Evolutionary conservation across 192 early-diverging fungal species (phyloP).

Genomic region (Coemansia sp.): DNA sequence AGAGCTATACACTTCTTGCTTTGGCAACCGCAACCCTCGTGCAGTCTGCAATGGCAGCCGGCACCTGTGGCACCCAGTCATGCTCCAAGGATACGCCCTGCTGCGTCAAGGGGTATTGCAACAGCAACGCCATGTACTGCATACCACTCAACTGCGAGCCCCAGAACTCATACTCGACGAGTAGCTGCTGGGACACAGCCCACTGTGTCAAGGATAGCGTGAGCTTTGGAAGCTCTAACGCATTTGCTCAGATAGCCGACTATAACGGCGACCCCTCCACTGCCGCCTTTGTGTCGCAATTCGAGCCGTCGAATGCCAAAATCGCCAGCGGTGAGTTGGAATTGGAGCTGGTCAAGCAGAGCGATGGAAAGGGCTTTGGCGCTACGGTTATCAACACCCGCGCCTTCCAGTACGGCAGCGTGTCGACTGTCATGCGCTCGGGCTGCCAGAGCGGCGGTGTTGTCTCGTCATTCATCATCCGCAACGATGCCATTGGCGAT

Average conservation of each 20-base stretch:
- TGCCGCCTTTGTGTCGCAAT: conserved; percentile 56
- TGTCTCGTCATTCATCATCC: conserved; percentile 62
- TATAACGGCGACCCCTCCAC: conserved; percentile 58
- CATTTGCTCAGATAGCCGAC: conserved; percentile 38
- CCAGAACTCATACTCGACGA: conserved; percentile 36
- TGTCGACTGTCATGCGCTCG: conserved; percentile 57
- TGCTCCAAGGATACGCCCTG: conserved; percentile 45
- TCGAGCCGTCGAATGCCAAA: conserved; percentile 54
- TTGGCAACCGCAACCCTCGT: conserved; percentile 39
- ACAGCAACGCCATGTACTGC: conserved; percentile 43
- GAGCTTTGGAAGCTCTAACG: conserved; percentile 29
- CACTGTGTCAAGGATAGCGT: conserved; percentile 45
- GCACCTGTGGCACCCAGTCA: conserved; percentile 30
- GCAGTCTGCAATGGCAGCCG: conserved; percentile 41
- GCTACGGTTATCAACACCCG: conserved; percentile 60
- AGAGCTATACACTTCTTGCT: conserved; percentile 38
- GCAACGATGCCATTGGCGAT: conserved; percentile 55
- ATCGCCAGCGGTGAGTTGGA: conserved; percentile 48
- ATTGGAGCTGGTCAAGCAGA: conserved; percentile 48
- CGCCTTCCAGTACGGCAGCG: conserved; percentile 60
- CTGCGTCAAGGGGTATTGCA: conserved; percentile 50
- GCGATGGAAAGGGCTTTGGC: conserved; percentile 57
- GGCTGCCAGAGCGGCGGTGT: conserved; percentile 55
- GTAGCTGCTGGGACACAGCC: conserved; percentile 45
- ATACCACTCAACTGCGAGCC: conserved; percentile 44